phyloP scores from a whole-genome alignment of 2,329 filamentous ascomycete species.

The Arthrobotrys megalospora region DNA sequence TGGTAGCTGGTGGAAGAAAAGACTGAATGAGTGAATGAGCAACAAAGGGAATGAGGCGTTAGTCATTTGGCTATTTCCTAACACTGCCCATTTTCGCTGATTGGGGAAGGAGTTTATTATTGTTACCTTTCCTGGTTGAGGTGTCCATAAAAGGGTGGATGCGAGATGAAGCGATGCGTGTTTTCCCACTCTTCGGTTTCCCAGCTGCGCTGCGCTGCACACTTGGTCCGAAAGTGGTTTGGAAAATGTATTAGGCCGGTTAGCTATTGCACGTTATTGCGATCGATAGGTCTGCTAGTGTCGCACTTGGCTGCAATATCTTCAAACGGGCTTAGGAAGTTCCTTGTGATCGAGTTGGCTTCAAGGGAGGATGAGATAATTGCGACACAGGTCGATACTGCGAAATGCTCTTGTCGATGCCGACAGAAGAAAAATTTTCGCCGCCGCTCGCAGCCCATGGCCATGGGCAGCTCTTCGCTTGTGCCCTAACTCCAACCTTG shows the following conservation, averaged over 20 bases:
- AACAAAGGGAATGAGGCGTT: slow-evolving; percentile 40
- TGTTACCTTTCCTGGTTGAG: slow-evolving; percentile 59
- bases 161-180: slow-evolving; percentile 61
- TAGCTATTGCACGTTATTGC: slow-evolving; percentile 37
- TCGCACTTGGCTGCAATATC: slow-evolving; percentile 60
- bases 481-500: slow-evolving; percentile 58
- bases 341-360: slow-evolving; percentile 44
- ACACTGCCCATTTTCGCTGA: slow-evolving; percentile 53
- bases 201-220: slow-evolving; percentile 47
- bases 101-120: slow-evolving; percentile 60
- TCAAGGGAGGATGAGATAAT: slow-evolving; percentile 50
- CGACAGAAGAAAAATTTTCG: slow-evolving; percentile 51
- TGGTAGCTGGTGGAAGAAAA: slow-evolving; percentile 26
- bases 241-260: slow-evolving; percentile 50
- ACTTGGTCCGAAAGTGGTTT: slow-evolving; percentile 55
- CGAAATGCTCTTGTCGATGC: slow-evolving; percentile 38
- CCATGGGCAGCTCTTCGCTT: slow-evolving; percentile 54
- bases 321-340: slow-evolving; percentile 48
- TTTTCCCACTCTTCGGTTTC: slow-evolving; percentile 54
- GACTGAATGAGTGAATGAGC: slow-evolving; percentile 27
- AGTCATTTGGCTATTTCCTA: slow-evolving; percentile 54
- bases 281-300: slow-evolving; percentile 45
- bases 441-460: slow-evolving; percentile 39
- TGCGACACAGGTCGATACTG: slow-evolving; percentile 45
- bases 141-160: slow-evolving; percentile 59